These are phyloP conservation scores for Yarrowia deformans DNA, from an alignment of 805 yeast genomes.

Conservation along the genomic window DNA sequence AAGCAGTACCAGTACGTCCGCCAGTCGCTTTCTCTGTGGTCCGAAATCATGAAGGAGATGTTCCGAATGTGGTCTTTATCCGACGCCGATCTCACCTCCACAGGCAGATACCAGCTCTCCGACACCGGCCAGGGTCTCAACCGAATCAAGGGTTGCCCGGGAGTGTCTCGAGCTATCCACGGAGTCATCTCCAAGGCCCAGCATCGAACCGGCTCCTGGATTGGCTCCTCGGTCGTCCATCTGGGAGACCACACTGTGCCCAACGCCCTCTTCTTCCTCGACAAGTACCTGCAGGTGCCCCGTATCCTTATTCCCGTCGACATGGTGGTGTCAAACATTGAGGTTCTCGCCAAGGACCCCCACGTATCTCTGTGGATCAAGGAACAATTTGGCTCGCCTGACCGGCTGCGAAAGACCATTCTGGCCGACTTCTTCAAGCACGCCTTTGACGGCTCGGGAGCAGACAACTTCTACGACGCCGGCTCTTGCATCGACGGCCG, in stretches of 20 bases:
- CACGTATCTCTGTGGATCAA: slow-evolving; percentile 59
- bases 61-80: slow-evolving; percentile 78
- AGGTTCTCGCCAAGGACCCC: slow-evolving; percentile 59
- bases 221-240: slow-evolving; percentile 81
- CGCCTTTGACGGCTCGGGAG: slow-evolving; percentile 81
- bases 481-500: slow-evolving; percentile 88
- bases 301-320: slow-evolving; percentile 77
- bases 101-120: slow-evolving; percentile 60
- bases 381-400: slow-evolving; percentile 64
- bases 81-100: slow-evolving; percentile 70
- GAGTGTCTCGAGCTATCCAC: slow-evolving; percentile 73
- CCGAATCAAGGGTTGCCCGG: slow-evolving; percentile 76
- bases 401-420: slow-evolving; percentile 58
- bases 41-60: slow-evolving; percentile 79
- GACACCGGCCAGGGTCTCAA: slow-evolving; percentile 86
- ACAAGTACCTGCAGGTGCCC: slow-evolving; percentile 82
- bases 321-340: slow-evolving; percentile 62
- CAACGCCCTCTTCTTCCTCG: slow-evolving; percentile 78
- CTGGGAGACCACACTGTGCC: slow-evolving; percentile 86
- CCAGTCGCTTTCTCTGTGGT: slow-evolving; percentile 79
- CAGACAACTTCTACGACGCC: slow-evolving; percentile 82
- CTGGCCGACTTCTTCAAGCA: slow-evolving; percentile 62
- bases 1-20: slow-evolving; percentile 77
- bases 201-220: slow-evolving; percentile 68
- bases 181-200: slow-evolving; percentile 71